Percentiles rank a stretch among this genome's conserved stretches.
phyloP scores from a whole-genome alignment of 1,284 basidiomycete genomes.

The Ganoderma sinense region DNA sequence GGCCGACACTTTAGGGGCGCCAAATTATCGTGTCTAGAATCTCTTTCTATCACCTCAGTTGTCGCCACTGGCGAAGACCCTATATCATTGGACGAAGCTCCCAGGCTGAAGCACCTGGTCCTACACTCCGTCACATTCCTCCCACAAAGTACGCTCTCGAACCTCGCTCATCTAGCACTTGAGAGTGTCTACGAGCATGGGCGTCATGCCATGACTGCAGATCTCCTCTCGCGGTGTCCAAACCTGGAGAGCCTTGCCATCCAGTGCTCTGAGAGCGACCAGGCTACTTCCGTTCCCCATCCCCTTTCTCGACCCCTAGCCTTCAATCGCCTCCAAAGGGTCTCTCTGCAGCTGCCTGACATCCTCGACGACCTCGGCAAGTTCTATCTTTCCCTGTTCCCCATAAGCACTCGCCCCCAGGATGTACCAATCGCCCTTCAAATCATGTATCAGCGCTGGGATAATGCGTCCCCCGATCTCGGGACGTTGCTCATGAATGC shows the following conservation, averaged over 20 bases:
- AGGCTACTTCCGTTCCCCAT: neutral
- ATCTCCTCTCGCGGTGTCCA: constrained; percentile 6
- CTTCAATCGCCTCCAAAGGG: neutral
- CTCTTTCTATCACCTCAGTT: neutral
- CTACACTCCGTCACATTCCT: neutral
- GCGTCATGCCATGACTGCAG: neutral
- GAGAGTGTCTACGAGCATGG: neutral
- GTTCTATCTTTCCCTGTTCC: neutral
- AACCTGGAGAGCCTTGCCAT: constrained; percentile 2
- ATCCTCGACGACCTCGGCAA: neutral
- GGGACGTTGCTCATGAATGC: neutral
- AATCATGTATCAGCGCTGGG: neutral
- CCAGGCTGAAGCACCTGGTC: neutral
- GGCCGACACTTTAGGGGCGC: neutral
- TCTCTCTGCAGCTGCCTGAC: neutral
- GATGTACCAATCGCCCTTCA: neutral
- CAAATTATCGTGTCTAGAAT: neutral
- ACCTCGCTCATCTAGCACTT: neutral
- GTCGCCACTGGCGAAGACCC: neutral
- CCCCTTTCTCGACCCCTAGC: neutral
- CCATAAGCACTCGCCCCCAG: neutral
- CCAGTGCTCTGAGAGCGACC: neutral
- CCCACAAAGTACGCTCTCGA: neutral
- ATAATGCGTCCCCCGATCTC: neutral
- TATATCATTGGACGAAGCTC: neutral